Conservation (phyloP, 2,329 filamentous ascomycete genomes). For the Xylogone sp. region DNA sequence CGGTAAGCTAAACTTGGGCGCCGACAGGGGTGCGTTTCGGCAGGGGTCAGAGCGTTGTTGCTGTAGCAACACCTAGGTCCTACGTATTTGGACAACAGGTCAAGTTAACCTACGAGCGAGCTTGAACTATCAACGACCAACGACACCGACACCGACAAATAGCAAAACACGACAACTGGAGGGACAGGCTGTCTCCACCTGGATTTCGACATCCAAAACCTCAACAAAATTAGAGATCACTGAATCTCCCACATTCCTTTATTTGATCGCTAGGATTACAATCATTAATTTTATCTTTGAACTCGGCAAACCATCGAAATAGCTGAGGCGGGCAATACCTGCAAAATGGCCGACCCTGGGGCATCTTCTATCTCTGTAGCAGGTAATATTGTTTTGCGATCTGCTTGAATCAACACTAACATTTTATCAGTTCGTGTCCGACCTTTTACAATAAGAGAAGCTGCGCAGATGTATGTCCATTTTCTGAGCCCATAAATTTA, state of each 20-base stretch:
- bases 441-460: slow-evolving; percentile 83
- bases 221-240: too few relatives aligned
- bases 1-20: background rate
- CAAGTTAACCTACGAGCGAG: background rate
- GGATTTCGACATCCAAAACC: too few relatives aligned
- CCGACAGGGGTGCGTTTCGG: background rate
- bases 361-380: slow-evolving; percentile 32
- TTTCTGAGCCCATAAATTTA: background rate
- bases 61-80: background rate
- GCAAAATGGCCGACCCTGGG: slow-evolving; percentile 24
- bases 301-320: background rate
- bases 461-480: slow-evolving; percentile 71
- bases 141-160: background rate
- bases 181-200: background rate
- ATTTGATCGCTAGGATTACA: background rate
- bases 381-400: slow-evolving; percentile 16
- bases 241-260: too few relatives aligned
- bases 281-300: background rate
- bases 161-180: background rate
- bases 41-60: background rate
- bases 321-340: slow-evolving; percentile 1
- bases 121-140: background rate
- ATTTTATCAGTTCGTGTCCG: slow-evolving; percentile 57
- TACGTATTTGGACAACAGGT: background rate
- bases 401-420: slow-evolving; percentile 11